Conservation (phyloP, 371 early-diverging fungal genomes). For the Umbelopsis sp. region DNA sequence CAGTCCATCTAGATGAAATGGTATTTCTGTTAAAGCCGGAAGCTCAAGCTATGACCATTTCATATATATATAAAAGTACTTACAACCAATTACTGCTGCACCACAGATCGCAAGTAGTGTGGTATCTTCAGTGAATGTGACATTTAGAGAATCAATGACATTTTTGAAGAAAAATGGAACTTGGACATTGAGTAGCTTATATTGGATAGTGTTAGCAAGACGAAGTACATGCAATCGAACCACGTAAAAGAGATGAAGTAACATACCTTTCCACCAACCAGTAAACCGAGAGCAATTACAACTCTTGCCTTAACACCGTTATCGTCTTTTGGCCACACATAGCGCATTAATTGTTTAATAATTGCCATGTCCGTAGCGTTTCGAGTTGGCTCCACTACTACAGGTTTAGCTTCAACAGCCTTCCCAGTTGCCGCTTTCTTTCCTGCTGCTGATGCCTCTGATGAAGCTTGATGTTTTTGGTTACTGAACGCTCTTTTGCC, state of each 20-base stretch:
- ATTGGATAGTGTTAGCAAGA: conserved; percentile 19
- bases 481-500: conserved; percentile 1
- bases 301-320: conserved; percentile 83
- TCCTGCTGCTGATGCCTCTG: background rate
- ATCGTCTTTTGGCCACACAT: conserved; percentile 92
- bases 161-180: conserved; percentile 95
- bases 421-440: background rate
- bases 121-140: conserved; percentile 56
- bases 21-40: too few species aligned
- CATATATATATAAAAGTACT: conserved; percentile 25
- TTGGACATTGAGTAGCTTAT: conserved; percentile 84
- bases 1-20: conserved; percentile 68
- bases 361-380: conserved; percentile 70
- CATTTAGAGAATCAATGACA: conserved; percentile 76
- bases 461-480: background rate
- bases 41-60: too few species aligned
- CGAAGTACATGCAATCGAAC: background rate
- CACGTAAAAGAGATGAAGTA: background rate
- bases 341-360: conserved; percentile 76
- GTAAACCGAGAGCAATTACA: conserved; percentile 75
- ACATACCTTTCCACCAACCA: conserved; percentile 75
- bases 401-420: background rate
- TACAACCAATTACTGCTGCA: conserved; percentile 87
- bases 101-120: conserved; percentile 80
- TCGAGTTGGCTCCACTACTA: conserved; percentile 18